These are phyloP conservation scores for Candida sanyaensis DNA, from an alignment of 1,139 yeast species.

Conservation along the genomic window DNA sequence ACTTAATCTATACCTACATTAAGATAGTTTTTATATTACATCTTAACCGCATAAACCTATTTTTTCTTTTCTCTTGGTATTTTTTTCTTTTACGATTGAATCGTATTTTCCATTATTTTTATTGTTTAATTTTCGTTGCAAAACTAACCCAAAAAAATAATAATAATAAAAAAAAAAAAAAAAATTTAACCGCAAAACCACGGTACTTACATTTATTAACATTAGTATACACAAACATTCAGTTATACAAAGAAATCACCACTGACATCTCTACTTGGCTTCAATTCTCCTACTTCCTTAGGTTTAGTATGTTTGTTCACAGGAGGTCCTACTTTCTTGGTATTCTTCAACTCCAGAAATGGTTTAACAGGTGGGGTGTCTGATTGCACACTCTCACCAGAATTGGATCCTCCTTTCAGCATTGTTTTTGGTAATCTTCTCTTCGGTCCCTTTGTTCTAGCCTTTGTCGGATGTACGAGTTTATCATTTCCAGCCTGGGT, in stretches of 20 bases:
- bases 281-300: slow-evolving; percentile 25
- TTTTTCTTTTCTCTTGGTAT: no score
- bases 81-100: no score
- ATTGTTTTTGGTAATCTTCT: slow-evolving; percentile 59
- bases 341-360: background rate
- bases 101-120: no score
- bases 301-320: slow-evolving; percentile 33
- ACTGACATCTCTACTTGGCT: slow-evolving; percentile 30
- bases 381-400: no score
- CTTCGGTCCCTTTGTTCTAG: slow-evolving; percentile 73
- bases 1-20: no score
- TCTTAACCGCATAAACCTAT: no score
- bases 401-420: background rate
- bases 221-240: background rate
- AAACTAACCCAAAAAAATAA: no score
- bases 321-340: slow-evolving; percentile 27
- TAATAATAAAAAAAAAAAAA: no score
- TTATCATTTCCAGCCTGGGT: slow-evolving; percentile 19
- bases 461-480: slow-evolving; percentile 60
- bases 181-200: no score
- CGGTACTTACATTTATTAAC: no score
- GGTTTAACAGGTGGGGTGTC: background rate
- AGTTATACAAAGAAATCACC: slow-evolving; percentile 35
- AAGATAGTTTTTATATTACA: no score
- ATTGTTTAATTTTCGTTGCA: no score